Base-by-base conservation (phyloP, 176 grass and related monocot genomes). In the Calamus simplicifolius region DNA sequence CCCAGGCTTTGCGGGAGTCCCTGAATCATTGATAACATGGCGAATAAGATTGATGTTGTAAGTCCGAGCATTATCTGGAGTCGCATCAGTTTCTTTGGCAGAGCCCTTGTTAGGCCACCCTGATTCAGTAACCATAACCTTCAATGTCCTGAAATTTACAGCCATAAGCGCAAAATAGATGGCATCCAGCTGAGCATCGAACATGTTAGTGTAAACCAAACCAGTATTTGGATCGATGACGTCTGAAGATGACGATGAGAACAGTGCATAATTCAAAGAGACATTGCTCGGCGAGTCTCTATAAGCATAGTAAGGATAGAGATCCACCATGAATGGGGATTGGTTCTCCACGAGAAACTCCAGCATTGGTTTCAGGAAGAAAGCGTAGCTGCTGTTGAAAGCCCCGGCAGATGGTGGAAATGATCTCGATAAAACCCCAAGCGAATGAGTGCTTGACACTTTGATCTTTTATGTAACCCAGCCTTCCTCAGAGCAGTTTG, bases 261-360 rank as follows among this genome's bases (percentile, higher is more conserved):
- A 85, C 29, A 98, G 62, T 1, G 84, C 88, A 4, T 92, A 98
- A 71, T 83, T 73, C 18, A 98, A 57, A 0, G 93, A 98, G 30
- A 92, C 93, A 49, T 98, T 89, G 70, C 75, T 88, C 0, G 79
- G 79, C 1, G 93, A 92, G 69, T 85, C 89, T 76, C 83, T 77
- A 78, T 92, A 92, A 0, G 93, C 93, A 66, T 92, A 98, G 16
- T 98, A 98, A 2, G 93, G 93, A 21, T 98, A 98, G 31, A 98
- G 16, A 79, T 98, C 88, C 54, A 98, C 87, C 93, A 98, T 98
- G 79, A 98, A 92, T 1, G 93, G 93, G 6, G 87, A 89, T 58
- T 98, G 61, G 66, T 88, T 83, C 70, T 98, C 93, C 35, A 88
- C 81, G 5, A 98, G 82, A 62, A 98, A 92, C 74, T 98, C 87